Evolutionary conservation across 257 asterid species (phyloP).

Genomic region (Solanum bulbocastanum): DNA sequence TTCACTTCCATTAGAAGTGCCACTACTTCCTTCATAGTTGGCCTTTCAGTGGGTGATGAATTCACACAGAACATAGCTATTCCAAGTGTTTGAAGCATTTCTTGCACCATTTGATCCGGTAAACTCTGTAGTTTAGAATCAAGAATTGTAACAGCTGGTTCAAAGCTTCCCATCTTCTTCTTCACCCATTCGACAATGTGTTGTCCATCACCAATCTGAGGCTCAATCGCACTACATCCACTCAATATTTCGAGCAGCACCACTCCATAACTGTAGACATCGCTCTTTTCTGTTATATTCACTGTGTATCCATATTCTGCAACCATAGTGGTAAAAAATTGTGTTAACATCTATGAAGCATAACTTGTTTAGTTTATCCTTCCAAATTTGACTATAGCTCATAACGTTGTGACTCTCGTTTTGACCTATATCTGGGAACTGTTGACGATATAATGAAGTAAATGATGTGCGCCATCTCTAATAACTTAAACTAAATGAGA

Average conservation of each 20-base stretch:
- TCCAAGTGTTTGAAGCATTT: constrained; percentile 93
- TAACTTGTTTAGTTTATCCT: background rate
- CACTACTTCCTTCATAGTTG: constrained; percentile 94
- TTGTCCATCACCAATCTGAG: constrained; percentile 70
- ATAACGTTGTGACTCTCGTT: background rate
- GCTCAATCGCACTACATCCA: constrained; percentile 69
- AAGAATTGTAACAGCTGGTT: constrained; percentile 66
- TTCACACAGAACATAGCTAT: constrained; percentile 95
- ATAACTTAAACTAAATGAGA: background rate
- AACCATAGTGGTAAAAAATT: background rate
- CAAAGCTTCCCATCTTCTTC: constrained; percentile 95
- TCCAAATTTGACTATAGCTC: background rate
- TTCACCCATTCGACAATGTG: constrained; percentile 95
- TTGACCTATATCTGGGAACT: background rate
- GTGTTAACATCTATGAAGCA: background rate
- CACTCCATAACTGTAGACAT: constrained; percentile 88
- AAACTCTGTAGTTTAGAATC: constrained; percentile 69
- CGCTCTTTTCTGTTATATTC: constrained; percentile 92
- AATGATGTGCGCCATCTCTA: background rate
- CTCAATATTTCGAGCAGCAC: constrained; percentile 78
- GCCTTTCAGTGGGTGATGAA: constrained; percentile 72
- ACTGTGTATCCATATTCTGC: constrained; percentile 83
- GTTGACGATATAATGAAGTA: background rate
- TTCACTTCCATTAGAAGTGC: constrained; percentile 90
- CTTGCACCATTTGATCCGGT: constrained; percentile 88